These are phyloP conservation scores for Umbilicaria muhlenbergii DNA, from an alignment of 495 filamentous ascomycete genomes.

Conservation along the genomic window DNA sequence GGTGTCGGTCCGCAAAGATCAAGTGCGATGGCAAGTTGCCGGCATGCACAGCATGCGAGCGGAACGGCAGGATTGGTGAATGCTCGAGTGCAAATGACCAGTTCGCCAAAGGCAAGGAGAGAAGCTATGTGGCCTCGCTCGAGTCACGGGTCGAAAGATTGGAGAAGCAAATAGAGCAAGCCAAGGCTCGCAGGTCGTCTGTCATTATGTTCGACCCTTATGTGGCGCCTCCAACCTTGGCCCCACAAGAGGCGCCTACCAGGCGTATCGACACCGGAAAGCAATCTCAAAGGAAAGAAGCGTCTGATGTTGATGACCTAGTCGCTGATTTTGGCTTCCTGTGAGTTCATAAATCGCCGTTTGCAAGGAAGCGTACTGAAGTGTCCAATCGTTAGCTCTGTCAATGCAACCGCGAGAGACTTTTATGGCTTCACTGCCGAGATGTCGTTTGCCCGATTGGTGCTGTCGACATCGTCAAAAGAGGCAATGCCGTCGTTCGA, in stretches of 20 bases:
- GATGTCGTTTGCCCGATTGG: slow-evolving; percentile 74
- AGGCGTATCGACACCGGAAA: slow-evolving; percentile 2
- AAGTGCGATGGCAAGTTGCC: slow-evolving; percentile 93
- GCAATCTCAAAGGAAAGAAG: slow-evolving; percentile 34
- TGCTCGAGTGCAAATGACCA: slow-evolving; percentile 92
- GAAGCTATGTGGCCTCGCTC: slow-evolving; percentile 86
- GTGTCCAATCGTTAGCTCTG: slow-evolving; percentile 38
- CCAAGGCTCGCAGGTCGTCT: slow-evolving; percentile 26
- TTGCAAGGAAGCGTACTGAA: too few species aligned
- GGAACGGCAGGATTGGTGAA: slow-evolving; percentile 58
- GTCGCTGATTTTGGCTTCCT: slow-evolving; percentile 72
- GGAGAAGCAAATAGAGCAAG: slow-evolving; percentile 52
- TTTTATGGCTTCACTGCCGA: slow-evolving; percentile 73
- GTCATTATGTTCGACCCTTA: slow-evolving; percentile 26
- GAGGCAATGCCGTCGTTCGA: slow-evolving; percentile 43
- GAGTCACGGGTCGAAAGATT: slow-evolving; percentile 79
- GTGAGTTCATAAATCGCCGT: slow-evolving; percentile 26
- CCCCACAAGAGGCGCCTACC: background rate
- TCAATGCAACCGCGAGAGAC: slow-evolving; percentile 83
- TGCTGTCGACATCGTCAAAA: slow-evolving; percentile 56
- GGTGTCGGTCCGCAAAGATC: slow-evolving; percentile 85
- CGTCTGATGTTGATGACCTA: slow-evolving; percentile 62
- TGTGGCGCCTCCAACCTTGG: slow-evolving; percentile 8
- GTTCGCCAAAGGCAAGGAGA: slow-evolving; percentile 84
- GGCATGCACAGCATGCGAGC: slow-evolving; percentile 83